Evolutionary conservation across 2,329 filamentous ascomycete species (phyloP), one percentile per base, ranked within the genome.

Genomic region (Colletotrichum acutatum): DNA sequence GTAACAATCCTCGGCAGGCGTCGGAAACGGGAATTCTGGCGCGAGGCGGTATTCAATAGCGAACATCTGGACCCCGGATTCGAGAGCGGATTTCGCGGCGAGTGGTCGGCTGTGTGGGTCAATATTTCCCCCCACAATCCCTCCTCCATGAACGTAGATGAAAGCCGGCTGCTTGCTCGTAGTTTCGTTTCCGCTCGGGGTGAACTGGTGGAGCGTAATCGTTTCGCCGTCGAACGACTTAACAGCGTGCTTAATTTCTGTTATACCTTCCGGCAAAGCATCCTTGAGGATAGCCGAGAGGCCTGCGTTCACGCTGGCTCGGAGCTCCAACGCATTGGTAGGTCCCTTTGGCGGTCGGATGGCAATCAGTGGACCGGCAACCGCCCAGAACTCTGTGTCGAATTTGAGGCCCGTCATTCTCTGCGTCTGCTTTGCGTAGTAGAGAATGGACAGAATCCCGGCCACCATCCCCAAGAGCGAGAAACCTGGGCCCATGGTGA

Each of bases 131-230:
- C 76, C 72, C 16, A 86, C 78, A 59, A 83, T 82, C 24, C 84
- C 85, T 19, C 85, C 85, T n/a, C 84, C 84, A 70, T 87, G 85
- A 49, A 82, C 71, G 71, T 84, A 81, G n/a, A 83, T 61, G n/a
- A 84, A 77, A 1, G 80, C 83, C 5, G 80, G 77, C 19, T 75
- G 72, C 26, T 59, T 59, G 9, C 8, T n/a, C 6, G 11, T 14
- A 8, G 26, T 26, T 8, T 46, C 49, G 12, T 24, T 22, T 1
- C 1, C 30, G n/a, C 24, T 30, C 6, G 37, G 14, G 1, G 71
- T 57, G 61, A 72, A 72, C 3, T 63, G 68, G 32, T 74, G 60
- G 16, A 75, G 34, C 1, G 52, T 46, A 24, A 75, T 68, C 7
- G 62, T 59, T 16, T 32, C 52, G 22, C 63, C 74, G 4, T 75